Base-by-base conservation (phyloP, 1,284 basidiomycete species). In the Malassezia restricta region DNA sequence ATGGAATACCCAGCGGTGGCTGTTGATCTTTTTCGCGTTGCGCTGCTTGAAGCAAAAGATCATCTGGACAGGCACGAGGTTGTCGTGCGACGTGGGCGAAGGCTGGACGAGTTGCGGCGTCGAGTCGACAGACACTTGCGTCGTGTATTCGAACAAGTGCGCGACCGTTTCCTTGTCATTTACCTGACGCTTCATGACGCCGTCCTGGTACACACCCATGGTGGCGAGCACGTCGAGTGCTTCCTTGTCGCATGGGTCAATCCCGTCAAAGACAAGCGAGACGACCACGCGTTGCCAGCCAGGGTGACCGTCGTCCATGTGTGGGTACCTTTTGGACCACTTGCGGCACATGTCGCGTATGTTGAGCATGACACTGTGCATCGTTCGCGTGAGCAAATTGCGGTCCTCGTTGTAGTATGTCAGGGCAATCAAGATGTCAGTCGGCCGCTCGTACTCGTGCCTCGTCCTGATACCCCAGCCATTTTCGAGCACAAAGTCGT, bases 311-410 rank as follows among this genome's bases (percentile, higher is more conserved):
- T 89, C 87, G 75, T 95, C 90, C 15, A 64, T 51, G n/a, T 63
- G 47, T 65, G 73, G 95, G 77, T 87, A 96, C 74, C 92, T 92
- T 57, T 87, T 91, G 66, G 74, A 83, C 74, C 91, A 92, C 43
- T 87, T 90, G 77, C 88, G 91, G 81, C 89, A 94, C 61, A 96
- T 96, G 68, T 96, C 91, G 63, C 91, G 86, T 61, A 98, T 92
- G 75, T 98, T 98, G 63, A 91, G 76, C 90, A 96, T 95, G 69
- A 96, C 85, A 59, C 87, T 87, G 68, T 95, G 89, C 42, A 95
- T 77, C 1, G 89, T 95, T 8, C 71, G 47, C 8, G 71, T 68
- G n/a, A 74, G 64, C 29, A 95, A 80, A 4, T 84, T 85, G 77
- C 95, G 92, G 79, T 96, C 90, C 76, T 95, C 91, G 74, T 95